Percentiles rank a stretch among this genome's conserved stretches.
Evolutionary conservation across 2,329 filamentous ascomycete species (phyloP).

Genomic region (Monilinia fructigena): DNA sequence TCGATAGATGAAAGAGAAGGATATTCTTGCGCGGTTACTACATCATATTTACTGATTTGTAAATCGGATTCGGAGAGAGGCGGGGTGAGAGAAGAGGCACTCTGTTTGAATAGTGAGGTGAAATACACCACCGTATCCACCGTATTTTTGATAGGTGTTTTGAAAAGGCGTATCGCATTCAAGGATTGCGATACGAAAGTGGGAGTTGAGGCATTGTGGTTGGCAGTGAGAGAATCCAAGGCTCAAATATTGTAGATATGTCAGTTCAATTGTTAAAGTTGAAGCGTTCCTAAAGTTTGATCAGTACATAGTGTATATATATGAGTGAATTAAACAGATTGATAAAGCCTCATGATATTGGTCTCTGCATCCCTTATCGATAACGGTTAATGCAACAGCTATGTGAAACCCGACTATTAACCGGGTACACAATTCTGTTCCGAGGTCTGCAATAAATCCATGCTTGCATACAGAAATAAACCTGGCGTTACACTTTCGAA

Average conservation of each 20-base stretch:
- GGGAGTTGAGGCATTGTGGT: conserved; percentile 30
- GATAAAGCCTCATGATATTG: neutral
- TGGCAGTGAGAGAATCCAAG: neutral
- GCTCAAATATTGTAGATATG: no score
- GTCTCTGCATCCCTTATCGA: conserved; percentile 8
- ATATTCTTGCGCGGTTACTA: conserved; percentile 68
- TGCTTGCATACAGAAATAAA: neutral
- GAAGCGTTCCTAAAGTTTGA: neutral
- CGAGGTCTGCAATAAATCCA: neutral
- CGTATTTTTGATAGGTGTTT: conserved; percentile 61
- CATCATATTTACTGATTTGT: conserved; percentile 58
- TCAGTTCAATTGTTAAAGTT: no score
- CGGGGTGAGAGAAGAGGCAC: conserved; percentile 50
- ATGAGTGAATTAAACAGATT: neutral
- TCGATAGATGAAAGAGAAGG: conserved; percentile 73
- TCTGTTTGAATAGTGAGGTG: conserved; percentile 55
- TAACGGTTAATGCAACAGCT: neutral
- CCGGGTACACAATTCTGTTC: neutral
- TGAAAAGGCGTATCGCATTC: conserved; percentile 80
- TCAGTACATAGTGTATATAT: neutral
- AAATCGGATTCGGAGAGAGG: conserved; percentile 43
- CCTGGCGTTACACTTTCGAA: neutral
- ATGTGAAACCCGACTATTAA: neutral
- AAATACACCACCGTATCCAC: conserved; percentile 75
- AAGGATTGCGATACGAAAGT: conserved; percentile 66